Percentiles rank a stretch among this genome's conserved stretches.
These are phyloP conservation scores for Arctostaphylos glauca DNA, from an alignment of 148 eudicot genomes.

Conservation along the genomic window DNA sequence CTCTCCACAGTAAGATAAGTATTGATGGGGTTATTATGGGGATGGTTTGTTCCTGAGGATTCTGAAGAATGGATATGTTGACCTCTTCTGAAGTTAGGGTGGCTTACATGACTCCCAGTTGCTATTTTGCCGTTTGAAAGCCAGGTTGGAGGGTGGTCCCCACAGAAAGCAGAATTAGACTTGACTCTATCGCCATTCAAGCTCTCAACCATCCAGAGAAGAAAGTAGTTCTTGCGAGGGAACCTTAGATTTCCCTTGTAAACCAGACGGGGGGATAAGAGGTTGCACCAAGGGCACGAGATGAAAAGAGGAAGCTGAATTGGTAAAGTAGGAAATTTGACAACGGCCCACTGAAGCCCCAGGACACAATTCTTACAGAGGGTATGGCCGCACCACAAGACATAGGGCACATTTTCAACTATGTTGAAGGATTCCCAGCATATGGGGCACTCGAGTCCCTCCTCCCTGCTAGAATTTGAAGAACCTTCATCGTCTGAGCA, in stretches of 20 bases:
- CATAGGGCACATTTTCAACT: constrained; percentile 54
- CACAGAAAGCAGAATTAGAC: constrained; percentile 24
- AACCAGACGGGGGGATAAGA: constrained; percentile 38
- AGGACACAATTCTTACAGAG: constrained; percentile 48
- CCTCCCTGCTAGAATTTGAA: constrained; percentile 37
- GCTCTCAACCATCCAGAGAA: constrained; percentile 61
- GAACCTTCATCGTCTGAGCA: constrained; percentile 42
- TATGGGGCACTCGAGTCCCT: constrained; percentile 54
- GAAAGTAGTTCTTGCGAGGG: constrained; percentile 50
- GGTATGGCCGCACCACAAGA: constrained; percentile 57
- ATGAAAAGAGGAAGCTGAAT: constrained; percentile 49
- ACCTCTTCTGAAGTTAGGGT: constrained; percentile 16
- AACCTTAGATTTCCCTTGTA: constrained; percentile 41
- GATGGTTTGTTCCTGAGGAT: constrained; percentile 16
- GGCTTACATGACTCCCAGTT: constrained; percentile 4
- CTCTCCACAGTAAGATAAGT: constrained; percentile 19
- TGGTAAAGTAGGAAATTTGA: constrained; percentile 39
- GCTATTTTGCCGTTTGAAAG: constrained; percentile 17
- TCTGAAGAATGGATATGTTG: constrained; percentile 11
- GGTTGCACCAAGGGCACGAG: constrained; percentile 54
- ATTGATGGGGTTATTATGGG: constrained; percentile 12
- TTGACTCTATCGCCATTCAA: constrained; percentile 41
- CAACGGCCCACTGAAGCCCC: constrained; percentile 47
- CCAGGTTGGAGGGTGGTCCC: constrained; percentile 27
- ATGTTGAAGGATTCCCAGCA: constrained; percentile 60